phyloP scores from a whole-genome alignment of 192 early-diverging fungal species.

The Gryganskiella cystojenkinii region DNA sequence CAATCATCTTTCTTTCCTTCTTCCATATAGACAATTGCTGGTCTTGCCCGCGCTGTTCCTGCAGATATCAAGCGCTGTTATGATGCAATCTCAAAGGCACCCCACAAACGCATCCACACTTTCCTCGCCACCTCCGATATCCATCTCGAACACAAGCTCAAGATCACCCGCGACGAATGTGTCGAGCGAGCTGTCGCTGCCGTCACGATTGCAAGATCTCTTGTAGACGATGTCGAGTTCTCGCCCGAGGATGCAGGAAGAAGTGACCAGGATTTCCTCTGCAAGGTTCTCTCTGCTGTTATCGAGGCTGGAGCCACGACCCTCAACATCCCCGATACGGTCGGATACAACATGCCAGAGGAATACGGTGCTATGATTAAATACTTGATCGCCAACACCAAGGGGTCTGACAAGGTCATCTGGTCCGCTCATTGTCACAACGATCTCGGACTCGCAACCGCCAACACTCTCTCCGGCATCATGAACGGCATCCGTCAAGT shows the following conservation, averaged over 20 bases:
- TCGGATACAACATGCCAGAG: conserved; percentile 93
- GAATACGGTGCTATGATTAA: conserved; percentile 91
- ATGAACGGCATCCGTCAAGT: conserved; percentile 94
- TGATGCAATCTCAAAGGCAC: conserved; percentile 90
- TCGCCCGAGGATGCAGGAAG: conserved; percentile 96
- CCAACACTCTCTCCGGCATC: conserved; percentile 94
- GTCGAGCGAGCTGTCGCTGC: conserved; percentile 81
- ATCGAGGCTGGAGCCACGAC: conserved; percentile 94
- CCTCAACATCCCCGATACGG: conserved; percentile 98
- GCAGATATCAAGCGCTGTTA: conserved; percentile 90
- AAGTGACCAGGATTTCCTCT: conserved; percentile 90
- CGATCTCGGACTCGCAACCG: conserved; percentile 96
- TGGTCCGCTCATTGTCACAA: conserved; percentile 99
- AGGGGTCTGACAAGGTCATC: conserved; percentile 74
- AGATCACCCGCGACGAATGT: conserved; percentile 90
- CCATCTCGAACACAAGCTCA: conserved; percentile 94
- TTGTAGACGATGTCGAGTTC: conserved; percentile 93
- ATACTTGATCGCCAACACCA: conserved; percentile 80
- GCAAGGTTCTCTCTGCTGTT: conserved; percentile 81
- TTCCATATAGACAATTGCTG: conserved; percentile 77
- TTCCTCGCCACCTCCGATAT: conserved; percentile 98
- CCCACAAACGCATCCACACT: conserved; percentile 89
- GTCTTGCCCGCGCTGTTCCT: conserved; percentile 85
- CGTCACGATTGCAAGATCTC: conserved; percentile 80
- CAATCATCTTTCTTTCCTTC: background rate